A percentile compares a stretch with the other conserved stretches of the same genome.
Evolutionary conservation across 2,329 filamentous ascomycete species (phyloP).

Genomic region (Aspergillus piperis): DNA sequence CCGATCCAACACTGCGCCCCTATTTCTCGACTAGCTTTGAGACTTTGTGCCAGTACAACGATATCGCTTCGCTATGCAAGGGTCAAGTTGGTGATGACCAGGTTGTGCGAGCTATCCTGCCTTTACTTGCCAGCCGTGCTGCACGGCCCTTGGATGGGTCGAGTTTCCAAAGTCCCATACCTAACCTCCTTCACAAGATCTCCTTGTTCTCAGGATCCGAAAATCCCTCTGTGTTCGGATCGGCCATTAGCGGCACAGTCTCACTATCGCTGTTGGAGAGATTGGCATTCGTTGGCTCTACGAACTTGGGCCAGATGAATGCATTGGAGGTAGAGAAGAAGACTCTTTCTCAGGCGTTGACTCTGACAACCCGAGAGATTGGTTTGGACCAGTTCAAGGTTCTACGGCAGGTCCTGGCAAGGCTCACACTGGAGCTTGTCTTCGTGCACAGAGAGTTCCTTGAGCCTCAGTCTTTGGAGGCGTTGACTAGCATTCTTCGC

Average conservation of each 20-base stretch:
- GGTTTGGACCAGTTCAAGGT: constrained; percentile 52
- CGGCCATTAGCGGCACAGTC: constrained; percentile 52
- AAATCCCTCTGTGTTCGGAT: constrained; percentile 32
- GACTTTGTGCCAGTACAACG: constrained; percentile 49
- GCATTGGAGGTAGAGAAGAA: constrained; percentile 67
- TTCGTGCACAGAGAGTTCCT: constrained; percentile 39
- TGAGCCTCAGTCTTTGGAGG: constrained; percentile 29
- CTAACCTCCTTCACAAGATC: constrained; percentile 38
- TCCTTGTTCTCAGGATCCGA: constrained; percentile 40
- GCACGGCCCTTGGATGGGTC: constrained; percentile 38
- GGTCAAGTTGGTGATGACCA: constrained; percentile 15
- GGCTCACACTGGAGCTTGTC: constrained; percentile 36
- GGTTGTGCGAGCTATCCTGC: constrained; percentile 32
- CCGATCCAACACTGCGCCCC: constrained; percentile 34
- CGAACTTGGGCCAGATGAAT: constrained; percentile 61
- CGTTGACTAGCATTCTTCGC: constrained; percentile 26
- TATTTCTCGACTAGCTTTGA: constrained; percentile 52
- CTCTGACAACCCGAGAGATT: constrained; percentile 53
- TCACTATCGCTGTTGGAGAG: constrained; percentile 58
- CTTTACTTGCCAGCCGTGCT: constrained; percentile 41
- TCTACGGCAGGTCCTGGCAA: constrained; percentile 52
- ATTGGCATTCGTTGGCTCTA: constrained; percentile 54
- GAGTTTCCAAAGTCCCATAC: constrained; percentile 34
- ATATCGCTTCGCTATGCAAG: constrained; percentile 31
- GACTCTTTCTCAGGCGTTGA: constrained; percentile 58